Base-by-base conservation (phyloP, 2,329 filamentous ascomycete species). In the Hypoxylon sp. region DNA sequence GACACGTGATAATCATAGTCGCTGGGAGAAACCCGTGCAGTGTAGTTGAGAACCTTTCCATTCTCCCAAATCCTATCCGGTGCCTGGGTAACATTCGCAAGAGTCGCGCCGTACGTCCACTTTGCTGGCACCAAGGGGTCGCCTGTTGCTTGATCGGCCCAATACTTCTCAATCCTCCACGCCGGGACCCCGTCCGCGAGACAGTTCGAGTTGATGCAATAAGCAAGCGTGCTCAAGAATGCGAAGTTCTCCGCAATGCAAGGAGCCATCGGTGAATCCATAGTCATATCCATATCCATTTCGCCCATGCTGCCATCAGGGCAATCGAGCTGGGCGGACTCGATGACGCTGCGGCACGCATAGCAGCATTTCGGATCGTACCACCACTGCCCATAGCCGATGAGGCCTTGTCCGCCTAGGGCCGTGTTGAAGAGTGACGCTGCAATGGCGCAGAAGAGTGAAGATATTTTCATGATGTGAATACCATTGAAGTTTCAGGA, bases 91-190 rank as follows among this genome's bases (percentile, higher is more conserved):
- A 73, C 37, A 7, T 65, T 34, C 3, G 56, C 47, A 6, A 74
- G 52, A 3, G 68, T 59, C 34, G 65, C 57, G 2, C 39, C 58
- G 34, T 73, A 75, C 2, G 56, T 60, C 73, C 72, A 73, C 58
- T 73, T 73, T 10, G 71, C 59, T 10, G 39, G 28, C 4, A 71
- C 60, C 7, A 56, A 50, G 20, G 37, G 13, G 47, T 70, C 56
- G 3, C 64, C 68, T 1, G 71, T 72, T 13, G 60, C 62, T 37
- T 71, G 26, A 1, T 60, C 57, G 13, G 60, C 68, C 74, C 73
- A 75, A 55, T 68, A 73, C 6, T 55, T 43, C 59, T 75, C 70
- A 11, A 73, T 50, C 26, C 65, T 62, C 54, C 59, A 73, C 10
- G 65, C 44, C 4, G 61, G 46, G 5, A 71, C 56, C 6, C 65